Conservation (phyloP, 192 early-diverging fungal genomes). For the Rhizoclosmatium sp. region DNA sequence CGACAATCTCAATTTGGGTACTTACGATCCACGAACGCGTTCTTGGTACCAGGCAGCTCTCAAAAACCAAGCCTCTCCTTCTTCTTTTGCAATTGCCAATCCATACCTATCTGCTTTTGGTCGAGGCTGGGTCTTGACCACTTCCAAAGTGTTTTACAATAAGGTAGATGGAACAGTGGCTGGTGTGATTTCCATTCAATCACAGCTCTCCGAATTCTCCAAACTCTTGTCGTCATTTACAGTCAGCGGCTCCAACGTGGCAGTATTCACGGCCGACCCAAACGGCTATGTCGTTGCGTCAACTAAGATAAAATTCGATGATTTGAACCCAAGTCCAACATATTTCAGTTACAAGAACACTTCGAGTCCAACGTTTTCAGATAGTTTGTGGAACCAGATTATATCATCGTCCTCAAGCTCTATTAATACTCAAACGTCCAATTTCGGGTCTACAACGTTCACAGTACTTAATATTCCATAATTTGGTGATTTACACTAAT, state of each 20-base stretch:
- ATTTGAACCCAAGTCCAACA: not conserved
- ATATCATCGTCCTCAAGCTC: conserved; percentile 4
- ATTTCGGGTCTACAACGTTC: conserved; percentile 16
- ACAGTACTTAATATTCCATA: not conserved
- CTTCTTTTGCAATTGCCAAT: conserved; percentile 21
- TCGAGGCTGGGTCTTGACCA: conserved; percentile 42
- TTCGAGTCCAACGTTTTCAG: conserved; percentile 8
- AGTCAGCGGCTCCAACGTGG: conserved; percentile 9
- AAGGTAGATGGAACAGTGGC: conserved; percentile 9
- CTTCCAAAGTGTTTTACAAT: conserved; percentile 10
- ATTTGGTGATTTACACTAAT: not conserved
- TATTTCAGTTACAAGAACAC: conserved; percentile 2
- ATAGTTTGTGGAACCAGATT: conserved; percentile 14
- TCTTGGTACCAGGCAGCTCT: conserved; percentile 42
- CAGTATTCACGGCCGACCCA: conserved; percentile 11
- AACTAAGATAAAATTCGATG: not conserved
- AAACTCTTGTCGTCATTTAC: conserved; percentile 11
- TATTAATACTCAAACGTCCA: conserved; percentile 14
- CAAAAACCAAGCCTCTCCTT: conserved; percentile 1
- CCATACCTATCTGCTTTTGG: conserved; percentile 41
- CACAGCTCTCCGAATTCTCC: conserved; percentile 8
- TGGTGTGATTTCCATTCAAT: conserved; percentile 32
- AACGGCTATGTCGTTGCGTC: not conserved
- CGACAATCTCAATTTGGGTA: conserved; percentile 5
- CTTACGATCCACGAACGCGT: conserved; percentile 43